phyloP scores from a whole-genome alignment of 2,329 filamentous ascomycete genomes.

The Apiospora aurea region DNA sequence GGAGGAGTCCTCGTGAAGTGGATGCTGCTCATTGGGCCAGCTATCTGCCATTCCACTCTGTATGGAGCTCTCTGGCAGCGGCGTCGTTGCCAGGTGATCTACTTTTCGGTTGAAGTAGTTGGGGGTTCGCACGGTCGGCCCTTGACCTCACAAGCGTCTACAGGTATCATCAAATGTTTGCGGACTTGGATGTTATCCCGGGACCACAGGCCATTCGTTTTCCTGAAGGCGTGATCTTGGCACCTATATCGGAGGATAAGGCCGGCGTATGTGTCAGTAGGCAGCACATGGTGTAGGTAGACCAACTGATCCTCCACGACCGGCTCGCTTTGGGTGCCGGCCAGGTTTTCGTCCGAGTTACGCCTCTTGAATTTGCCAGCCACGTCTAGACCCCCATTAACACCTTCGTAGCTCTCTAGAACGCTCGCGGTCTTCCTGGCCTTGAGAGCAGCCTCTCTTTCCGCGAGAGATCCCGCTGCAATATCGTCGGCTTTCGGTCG shows the following conservation, averaged over 20 bases:
- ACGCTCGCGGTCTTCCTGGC: constrained; percentile 65
- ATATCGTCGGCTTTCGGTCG: constrained; percentile 55
- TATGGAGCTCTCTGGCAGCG: constrained; percentile 44
- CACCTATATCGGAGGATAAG: constrained; percentile 92
- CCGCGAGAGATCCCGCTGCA: constrained; percentile 59
- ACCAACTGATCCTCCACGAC: constrained; percentile 80
- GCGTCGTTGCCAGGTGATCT: constrained; percentile 60
- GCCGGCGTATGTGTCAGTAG: constrained; percentile 87
- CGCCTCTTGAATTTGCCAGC: constrained; percentile 68
- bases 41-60: constrained; percentile 28
- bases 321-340: constrained; percentile 52
- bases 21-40: constrained; percentile 31
- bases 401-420: constrained; percentile 66
- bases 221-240: constrained; percentile 80
- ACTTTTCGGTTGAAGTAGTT: constrained; percentile 50
- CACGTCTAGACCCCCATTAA: constrained; percentile 64
- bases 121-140: constrained; percentile 71
- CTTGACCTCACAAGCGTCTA: constrained; percentile 87
- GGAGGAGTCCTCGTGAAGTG: constrained; percentile 52
- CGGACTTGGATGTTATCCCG: constrained; percentile 89
- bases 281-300: constrained; percentile 86
- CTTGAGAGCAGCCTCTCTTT: constrained; percentile 61
- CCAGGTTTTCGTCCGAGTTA: constrained; percentile 68
- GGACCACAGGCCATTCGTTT: constrained; percentile 93
- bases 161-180: constrained; percentile 81